Base-by-base conservation (phyloP, 2,329 filamentous ascomycete genomes). In the Epichloe coenophiala region DNA sequence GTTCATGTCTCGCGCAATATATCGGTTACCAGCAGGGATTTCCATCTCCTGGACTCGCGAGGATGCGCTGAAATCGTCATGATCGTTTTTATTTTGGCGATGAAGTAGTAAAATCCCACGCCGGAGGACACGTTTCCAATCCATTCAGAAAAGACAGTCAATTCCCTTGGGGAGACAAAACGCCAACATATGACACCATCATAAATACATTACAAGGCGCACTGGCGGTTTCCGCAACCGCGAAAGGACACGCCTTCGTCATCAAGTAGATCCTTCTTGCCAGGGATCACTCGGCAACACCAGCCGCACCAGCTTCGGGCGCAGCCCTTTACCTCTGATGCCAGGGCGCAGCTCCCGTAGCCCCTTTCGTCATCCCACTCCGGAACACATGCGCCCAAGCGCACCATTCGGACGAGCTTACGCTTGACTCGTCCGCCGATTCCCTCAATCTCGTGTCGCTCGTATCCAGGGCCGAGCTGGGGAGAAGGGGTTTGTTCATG, bases 281-380 rank as follows among this genome's bases (percentile, higher is more conserved):
- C 75, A 0, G 82, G 82, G 48, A 94, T 79, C 3, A 88, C 82
- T 54, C 88, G 75, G 65, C 76, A 80, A 65, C 91, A 97, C 90
- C 91, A 96, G 0, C 86, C 87, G 65, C 90, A 97, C 88, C 88
- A 95, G 62, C 86, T 89, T 54, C 90, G 76, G 51, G 81, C 73
- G 46, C 69, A 66, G 1, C 87, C 86, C 13, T 72, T 72, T 49
- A 83, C 76, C 66, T 97, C 91, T 23, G 84, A 71, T 15, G 75
- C 74, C 27, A 96, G 70, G 57, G 85, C 84, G 51, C 76, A 74
- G 4, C 80, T 80, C 7, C 75, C 60, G 2, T 53, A 74, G 37
- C 76, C 76, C 51, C 78, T 76, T 66, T 94, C 88, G 61, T 91
- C 88, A 56, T 87, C 85, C 69, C 83, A 89, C 63, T 95, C 88